Evolutionary conservation across 257 asterid species (phyloP).

Genomic region (Salvia rosmarinus): DNA sequence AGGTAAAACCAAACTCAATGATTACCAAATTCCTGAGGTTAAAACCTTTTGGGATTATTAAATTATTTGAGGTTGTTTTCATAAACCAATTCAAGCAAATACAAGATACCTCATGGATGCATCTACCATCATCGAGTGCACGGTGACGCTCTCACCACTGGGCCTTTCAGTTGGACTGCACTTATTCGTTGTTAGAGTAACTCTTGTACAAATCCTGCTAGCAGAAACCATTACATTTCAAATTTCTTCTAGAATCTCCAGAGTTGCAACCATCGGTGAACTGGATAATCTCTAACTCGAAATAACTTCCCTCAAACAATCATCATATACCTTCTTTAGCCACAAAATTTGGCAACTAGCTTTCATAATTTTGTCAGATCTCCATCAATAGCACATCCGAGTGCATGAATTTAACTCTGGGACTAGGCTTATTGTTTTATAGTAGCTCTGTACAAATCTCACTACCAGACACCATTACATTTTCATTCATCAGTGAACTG

Average conservation of each 20-base stretch:
- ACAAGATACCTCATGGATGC: slow-evolving; percentile 27
- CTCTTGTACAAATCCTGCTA: not conserved
- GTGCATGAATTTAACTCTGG: not conserved
- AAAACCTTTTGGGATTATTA: not conserved
- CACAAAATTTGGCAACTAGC: slow-evolving; percentile 5
- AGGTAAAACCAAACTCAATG: not conserved
- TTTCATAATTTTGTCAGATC: not conserved
- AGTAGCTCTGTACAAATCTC: slow-evolving; percentile 12
- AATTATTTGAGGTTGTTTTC: not conserved
- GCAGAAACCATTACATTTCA: not conserved
- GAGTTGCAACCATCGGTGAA: slow-evolving; percentile 3
- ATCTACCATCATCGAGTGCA: not conserved
- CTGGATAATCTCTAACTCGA: slow-evolving; percentile 8
- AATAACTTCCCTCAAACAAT: slow-evolving; percentile 30
- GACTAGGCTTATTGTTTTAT: not conserved
- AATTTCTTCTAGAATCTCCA: slow-evolving; percentile 17
- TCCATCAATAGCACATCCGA: not conserved
- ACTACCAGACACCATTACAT: not conserved
- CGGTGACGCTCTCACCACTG: not conserved
- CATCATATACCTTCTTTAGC: slow-evolving; percentile 25
- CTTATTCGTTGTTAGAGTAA: not conserved
- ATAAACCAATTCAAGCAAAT: not conserved
- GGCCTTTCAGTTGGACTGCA: slow-evolving; percentile 15
- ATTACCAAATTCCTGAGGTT: not conserved
- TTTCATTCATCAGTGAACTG: not conserved